Percentiles rank a stretch among this genome's conserved stretches.
Evolutionary conservation across 2,329 filamentous ascomycete species (phyloP).

Genomic region (Periconia sp.): DNA sequence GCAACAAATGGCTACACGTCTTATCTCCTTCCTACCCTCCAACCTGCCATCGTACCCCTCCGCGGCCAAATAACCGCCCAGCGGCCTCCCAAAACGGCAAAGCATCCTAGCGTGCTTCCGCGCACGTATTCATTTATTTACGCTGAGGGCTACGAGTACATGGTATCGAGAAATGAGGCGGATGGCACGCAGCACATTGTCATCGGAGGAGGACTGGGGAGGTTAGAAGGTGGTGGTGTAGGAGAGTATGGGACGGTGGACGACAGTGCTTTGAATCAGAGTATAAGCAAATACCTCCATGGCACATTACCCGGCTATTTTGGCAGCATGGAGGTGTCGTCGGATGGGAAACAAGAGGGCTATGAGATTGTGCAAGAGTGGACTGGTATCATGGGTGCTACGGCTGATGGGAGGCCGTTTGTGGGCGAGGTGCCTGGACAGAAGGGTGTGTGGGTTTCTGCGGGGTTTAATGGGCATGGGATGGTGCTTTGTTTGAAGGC

Average conservation of each 20-base stretch:
- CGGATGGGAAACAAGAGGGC: constrained; percentile 8
- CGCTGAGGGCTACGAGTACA: constrained; percentile 68
- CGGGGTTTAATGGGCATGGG: constrained; percentile 69
- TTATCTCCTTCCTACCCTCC: constrained; percentile 40
- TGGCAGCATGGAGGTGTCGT: constrained; percentile 43
- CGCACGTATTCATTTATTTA: constrained; percentile 69
- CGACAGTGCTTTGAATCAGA: constrained; percentile 59
- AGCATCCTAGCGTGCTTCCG: constrained; percentile 46
- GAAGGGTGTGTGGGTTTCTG: constrained; percentile 60
- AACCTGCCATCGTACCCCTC: constrained; percentile 49
- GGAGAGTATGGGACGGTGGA: constrained; percentile 62
- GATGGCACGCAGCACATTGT: constrained; percentile 59
- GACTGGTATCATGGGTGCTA: constrained; percentile 61
- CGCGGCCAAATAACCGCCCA: constrained; percentile 50
- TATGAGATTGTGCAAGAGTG: constrained; percentile 46
- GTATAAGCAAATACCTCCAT: constrained; percentile 57
- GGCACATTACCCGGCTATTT: constrained; percentile 58
- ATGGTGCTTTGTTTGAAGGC: constrained; percentile 69
- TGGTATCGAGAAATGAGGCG: constrained; percentile 60
- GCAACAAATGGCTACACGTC: constrained; percentile 46
- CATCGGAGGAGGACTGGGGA: constrained; percentile 65
- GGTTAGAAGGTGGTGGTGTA: constrained; percentile 50
- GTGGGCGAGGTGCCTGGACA: constrained; percentile 51
- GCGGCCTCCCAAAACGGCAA: constrained; percentile 43
- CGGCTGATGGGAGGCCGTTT: constrained; percentile 58